Percentiles rank a stretch among this genome's conserved stretches.
These are phyloP conservation scores for Fusarium tjaetaba DNA, from an alignment of 2,329 filamentous ascomycete genomes.

Conservation along the genomic window DNA sequence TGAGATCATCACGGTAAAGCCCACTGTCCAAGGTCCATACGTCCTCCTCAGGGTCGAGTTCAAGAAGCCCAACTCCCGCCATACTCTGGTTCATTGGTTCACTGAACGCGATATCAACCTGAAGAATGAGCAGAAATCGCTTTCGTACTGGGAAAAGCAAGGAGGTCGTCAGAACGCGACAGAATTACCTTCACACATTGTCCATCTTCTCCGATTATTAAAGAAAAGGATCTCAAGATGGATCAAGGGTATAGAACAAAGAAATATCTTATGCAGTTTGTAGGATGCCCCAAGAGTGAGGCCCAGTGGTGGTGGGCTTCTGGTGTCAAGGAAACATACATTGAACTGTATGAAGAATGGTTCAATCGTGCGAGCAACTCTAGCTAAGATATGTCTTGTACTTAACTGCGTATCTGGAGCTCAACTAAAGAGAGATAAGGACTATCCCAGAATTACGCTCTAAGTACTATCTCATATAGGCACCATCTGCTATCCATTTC, in stretches of 20 bases:
- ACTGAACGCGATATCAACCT: neutral
- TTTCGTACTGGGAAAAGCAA: neutral
- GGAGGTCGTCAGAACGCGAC: fast-evolving
- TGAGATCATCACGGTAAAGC: neutral
- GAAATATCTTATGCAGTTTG: fast-evolving
- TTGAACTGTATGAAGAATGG: neutral
- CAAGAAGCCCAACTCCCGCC: neutral
- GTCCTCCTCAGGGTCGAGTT: fast-evolving
- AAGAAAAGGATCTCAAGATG: fast-evolving
- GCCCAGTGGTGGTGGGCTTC: neutral
- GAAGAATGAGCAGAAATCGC: neutral
- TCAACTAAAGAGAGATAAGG: fast-evolving
- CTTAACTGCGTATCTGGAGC: fast-evolving
- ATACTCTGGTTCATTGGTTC: neutral
- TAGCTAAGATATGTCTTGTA: fast-evolving
- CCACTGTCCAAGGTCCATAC: neutral
- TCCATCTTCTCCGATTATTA: neutral
- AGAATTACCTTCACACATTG: fast-evolving
- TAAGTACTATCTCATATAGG: neutral
- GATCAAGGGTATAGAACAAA: neutral
- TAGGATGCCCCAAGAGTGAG: fast-evolving
- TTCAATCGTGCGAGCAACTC: fast-evolving
- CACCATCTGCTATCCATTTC: no score
- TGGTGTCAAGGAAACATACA: fast-evolving
- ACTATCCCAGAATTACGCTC: fast-evolving